phyloP scores from a whole-genome alignment of 2,329 filamentous ascomycete species.

The Pseudocercospora ulei region DNA sequence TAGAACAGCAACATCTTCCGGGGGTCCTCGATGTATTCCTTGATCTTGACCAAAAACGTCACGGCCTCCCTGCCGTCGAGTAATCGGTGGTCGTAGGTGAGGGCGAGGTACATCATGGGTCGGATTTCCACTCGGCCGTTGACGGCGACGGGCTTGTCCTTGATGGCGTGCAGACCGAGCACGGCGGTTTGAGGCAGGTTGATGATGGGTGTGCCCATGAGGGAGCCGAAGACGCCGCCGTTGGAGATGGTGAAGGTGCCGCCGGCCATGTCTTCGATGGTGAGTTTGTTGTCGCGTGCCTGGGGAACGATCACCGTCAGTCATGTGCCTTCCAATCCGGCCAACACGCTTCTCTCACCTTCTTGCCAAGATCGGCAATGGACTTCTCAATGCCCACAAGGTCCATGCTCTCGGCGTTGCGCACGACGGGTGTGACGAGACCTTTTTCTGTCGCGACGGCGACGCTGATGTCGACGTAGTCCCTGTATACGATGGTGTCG shows the following conservation, averaged over 20 bases:
- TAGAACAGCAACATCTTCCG: conserved; percentile 66
- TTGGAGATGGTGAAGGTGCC: conserved; percentile 98
- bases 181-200: conserved; percentile 89
- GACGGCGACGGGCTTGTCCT: conserved; percentile 79
- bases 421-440: conserved; percentile 88
- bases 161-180: conserved; percentile 88
- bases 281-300: conserved; percentile 92
- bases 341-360: conserved; percentile 49
- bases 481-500: conserved; percentile 94
- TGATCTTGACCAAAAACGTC: conserved; percentile 91
- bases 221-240: conserved; percentile 87
- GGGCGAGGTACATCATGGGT: conserved; percentile 98
- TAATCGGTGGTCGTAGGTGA: conserved; percentile 95
- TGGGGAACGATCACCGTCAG: conserved; percentile 33
- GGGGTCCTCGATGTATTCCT: conserved; percentile 92
- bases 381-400: conserved; percentile 79
- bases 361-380: conserved; percentile 91
- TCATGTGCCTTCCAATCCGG: not conserved
- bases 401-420: conserved; percentile 82
- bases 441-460: conserved; percentile 97
- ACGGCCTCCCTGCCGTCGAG: conserved; percentile 92
- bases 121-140: conserved; percentile 92
- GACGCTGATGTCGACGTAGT: conserved; percentile 96
- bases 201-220: conserved; percentile 98
- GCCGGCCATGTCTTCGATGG: conserved; percentile 98